These are phyloP conservation scores for Neopestalotiopsis sp. DNA, from an alignment of 2,329 filamentous ascomycete species.

Conservation along the genomic window DNA sequence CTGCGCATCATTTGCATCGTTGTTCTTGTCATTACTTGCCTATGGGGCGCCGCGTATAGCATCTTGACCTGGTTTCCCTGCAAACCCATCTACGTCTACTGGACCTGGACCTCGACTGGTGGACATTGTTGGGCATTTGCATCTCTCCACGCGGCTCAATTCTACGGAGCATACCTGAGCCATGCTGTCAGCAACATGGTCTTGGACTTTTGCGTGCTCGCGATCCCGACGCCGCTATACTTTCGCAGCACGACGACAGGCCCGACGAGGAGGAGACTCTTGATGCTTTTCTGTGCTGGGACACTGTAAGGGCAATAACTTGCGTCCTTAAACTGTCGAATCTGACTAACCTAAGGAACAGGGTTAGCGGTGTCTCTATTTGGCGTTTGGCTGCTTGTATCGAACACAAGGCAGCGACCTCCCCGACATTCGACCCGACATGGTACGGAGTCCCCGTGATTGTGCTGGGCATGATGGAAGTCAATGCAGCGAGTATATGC, in stretches of 20 bases:
- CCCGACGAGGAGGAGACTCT: constrained; percentile 24
- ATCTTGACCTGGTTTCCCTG: constrained; percentile 38
- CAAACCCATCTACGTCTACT: constrained; percentile 38
- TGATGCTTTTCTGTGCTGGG: constrained; percentile 25
- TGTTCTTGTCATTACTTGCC: constrained; percentile 29
- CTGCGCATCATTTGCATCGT: constrained; percentile 30
- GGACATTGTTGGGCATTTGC: constrained; percentile 39
- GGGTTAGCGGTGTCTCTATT: constrained; percentile 12
- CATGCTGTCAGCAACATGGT: constrained; percentile 38
- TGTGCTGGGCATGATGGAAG: constrained; percentile 28
- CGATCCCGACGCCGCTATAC: constrained; percentile 37
- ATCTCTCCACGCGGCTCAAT: constrained; percentile 29
- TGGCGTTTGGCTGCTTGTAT: constrained; percentile 35
- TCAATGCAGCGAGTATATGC: constrained; percentile 29
- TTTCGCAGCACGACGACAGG: constrained; percentile 25
- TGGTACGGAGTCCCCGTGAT: constrained; percentile 32
- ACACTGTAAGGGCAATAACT: constrained; percentile 22
- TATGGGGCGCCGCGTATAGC: constrained; percentile 37
- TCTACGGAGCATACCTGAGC: constrained; percentile 35
- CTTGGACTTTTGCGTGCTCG: constrained; percentile 38
- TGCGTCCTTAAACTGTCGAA: neutral
- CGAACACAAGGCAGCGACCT: constrained; percentile 32
- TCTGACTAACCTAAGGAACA: neutral
- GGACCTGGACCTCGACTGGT: constrained; percentile 28
- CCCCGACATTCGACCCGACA: constrained; percentile 36